Evolutionary conservation across 192 early-diverging fungal species (phyloP).

Genomic region (Rhizophagus prolifer): DNA sequence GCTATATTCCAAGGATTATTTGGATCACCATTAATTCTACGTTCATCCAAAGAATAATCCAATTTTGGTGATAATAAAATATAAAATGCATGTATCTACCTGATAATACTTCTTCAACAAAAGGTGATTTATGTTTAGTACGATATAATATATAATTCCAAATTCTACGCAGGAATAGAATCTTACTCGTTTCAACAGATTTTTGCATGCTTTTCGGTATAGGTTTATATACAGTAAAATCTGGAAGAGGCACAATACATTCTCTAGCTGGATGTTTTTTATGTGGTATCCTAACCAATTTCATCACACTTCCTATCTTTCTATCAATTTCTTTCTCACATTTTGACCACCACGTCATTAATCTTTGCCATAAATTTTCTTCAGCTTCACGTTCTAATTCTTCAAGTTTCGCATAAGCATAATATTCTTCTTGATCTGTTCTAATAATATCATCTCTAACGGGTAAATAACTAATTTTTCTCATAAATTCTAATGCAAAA

Average conservation of each 20-base stretch:
- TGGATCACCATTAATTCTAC: no score
- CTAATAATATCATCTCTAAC: conserved; percentile 6
- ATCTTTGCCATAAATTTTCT: conserved; percentile 13
- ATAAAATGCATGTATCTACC: no score
- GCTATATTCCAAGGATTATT: no score
- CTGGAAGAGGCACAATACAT: conserved; percentile 14
- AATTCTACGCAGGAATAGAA: not conserved
- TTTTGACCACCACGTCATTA: conserved; percentile 11
- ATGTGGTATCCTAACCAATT: conserved; percentile 9
- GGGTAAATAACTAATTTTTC: conserved; percentile 9
- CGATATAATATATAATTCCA: not conserved
- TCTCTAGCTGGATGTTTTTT: conserved; percentile 15
- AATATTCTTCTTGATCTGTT: conserved; percentile 8
- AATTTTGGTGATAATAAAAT: no score
- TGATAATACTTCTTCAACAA: conserved; percentile 8
- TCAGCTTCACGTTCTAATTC: conserved; percentile 4
- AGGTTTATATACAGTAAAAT: conserved; percentile 7
- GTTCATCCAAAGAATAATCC: no score
- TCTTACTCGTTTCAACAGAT: not conserved
- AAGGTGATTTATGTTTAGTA: not conserved
- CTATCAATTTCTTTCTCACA: not conserved
- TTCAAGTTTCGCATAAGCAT: conserved; percentile 10
- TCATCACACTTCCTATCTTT: not conserved
- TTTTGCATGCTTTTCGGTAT: conserved; percentile 2
- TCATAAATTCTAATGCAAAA: conserved; percentile 9